Percentiles rank a stretch among this genome's conserved stretches.
These are phyloP conservation scores for Blastocystis hominis DNA, from an alignment of 352 stramenopile genomes.

Conservation along the genomic window DNA sequence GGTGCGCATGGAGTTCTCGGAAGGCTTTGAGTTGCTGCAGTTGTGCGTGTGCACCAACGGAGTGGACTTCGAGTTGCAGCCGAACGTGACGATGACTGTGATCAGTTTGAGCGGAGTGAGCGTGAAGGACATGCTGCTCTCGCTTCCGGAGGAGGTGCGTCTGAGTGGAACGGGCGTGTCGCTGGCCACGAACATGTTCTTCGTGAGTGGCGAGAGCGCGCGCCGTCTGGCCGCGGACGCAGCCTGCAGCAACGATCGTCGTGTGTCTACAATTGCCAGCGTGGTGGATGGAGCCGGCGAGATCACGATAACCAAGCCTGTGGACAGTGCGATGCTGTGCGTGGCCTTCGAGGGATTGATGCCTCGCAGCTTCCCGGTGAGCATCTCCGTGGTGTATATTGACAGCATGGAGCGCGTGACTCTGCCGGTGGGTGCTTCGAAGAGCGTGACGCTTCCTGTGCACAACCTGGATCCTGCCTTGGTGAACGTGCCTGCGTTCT, in stretches of 20 bases:
- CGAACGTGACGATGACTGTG: slow-evolving; percentile 53
- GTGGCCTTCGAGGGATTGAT: slow-evolving; percentile 9
- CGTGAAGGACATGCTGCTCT: neutral
- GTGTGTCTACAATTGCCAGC: slow-evolving; percentile 23
- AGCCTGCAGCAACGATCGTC: neutral
- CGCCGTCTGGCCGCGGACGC: neutral
- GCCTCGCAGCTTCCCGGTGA: neutral
- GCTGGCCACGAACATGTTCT: slow-evolving; percentile 8
- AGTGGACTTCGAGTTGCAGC: slow-evolving; percentile 13
- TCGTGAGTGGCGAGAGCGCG: neutral
- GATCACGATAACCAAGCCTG: slow-evolving; percentile 30
- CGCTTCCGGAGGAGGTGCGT: slow-evolving; percentile 13
- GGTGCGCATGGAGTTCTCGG: slow-evolving; percentile 4
- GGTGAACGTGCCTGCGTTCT: neutral
- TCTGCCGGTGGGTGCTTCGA: neutral
- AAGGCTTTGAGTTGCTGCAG: neutral
- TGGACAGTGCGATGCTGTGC: slow-evolving; percentile 26
- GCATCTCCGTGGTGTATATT: slow-evolving; percentile 6
- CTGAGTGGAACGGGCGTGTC: neutral
- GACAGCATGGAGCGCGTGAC: neutral
- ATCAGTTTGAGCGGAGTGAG: neutral
- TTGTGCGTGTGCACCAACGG: slow-evolving; percentile 46
- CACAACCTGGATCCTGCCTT: neutral
- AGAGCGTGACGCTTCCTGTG: neutral
- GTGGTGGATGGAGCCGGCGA: neutral